These are phyloP conservation scores for Plasmodium chabaudi DNA, from an alignment of 169 alveolate genomes.

Conservation along the genomic window DNA sequence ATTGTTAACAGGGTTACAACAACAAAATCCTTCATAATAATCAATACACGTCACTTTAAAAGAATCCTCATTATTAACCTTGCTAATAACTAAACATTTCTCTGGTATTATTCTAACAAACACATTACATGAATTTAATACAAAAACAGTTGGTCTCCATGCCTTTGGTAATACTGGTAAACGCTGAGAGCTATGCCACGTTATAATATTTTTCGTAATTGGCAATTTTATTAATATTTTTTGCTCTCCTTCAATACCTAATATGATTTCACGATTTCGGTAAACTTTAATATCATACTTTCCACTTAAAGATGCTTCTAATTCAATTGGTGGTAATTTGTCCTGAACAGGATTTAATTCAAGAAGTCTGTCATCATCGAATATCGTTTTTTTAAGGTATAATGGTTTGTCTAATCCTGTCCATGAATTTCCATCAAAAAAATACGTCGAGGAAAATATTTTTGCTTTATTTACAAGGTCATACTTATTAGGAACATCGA, in stretches of 20 bases:
- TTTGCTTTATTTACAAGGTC: conserved; percentile 21
- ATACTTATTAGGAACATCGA: conserved; percentile 42
- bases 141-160: conserved; percentile 81
- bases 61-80: conserved; percentile 59
- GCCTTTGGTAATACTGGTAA: conserved; percentile 81
- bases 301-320: conserved; percentile 69
- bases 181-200: conserved; percentile 78
- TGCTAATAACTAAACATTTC: conserved; percentile 77
- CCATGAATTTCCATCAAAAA: conserved; percentile 69
- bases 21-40: conserved; percentile 80
- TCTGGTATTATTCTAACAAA: conserved; percentile 78
- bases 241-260: conserved; percentile 83
- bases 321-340: conserved; percentile 23
- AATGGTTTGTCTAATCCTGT: conserved; percentile 47
- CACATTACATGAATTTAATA: conserved; percentile 60
- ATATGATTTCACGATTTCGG: conserved; percentile 11
- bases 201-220: conserved; percentile 71
- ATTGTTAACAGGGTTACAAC: conserved; percentile 80
- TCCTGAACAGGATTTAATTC: conserved; percentile 15
- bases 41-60: conserved; percentile 77
- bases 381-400: conserved; percentile 52
- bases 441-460: conserved; percentile 44
- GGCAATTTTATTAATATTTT: conserved; percentile 79
- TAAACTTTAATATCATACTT: conserved; percentile 66
- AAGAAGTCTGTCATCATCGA: conserved; percentile 46